A percentile compares a stretch with the other conserved stretches of the same genome.
These are phyloP conservation scores for Camellia oleifera DNA, from an alignment of 179 eudicot species.

Conservation along the genomic window DNA sequence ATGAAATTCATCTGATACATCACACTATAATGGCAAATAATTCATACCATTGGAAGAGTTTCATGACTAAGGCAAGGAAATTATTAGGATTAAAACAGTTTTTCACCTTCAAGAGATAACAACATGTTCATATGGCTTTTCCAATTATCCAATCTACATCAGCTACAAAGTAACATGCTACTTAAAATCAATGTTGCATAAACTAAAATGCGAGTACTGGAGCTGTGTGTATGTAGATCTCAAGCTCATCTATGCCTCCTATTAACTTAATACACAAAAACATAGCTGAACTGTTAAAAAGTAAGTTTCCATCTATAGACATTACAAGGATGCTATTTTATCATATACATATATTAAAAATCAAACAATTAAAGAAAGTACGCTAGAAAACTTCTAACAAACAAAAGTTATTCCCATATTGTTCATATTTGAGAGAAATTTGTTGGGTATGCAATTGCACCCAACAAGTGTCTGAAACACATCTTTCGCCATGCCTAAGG, in stretches of 20 bases:
- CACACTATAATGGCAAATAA: background rate
- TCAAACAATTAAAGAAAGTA: background rate
- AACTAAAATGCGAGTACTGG: background rate
- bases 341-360: background rate
- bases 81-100: background rate
- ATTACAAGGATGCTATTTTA: background rate
- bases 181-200: background rate
- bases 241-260: background rate
- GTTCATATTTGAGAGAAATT: background rate
- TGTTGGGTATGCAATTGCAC: background rate
- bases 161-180: background rate
- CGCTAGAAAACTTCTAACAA: background rate
- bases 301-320: background rate
- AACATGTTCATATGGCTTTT: background rate
- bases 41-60: background rate
- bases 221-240: background rate
- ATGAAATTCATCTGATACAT: background rate
- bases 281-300: background rate
- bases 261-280: background rate
- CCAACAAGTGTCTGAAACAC: background rate
- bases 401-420: background rate
- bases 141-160: background rate
- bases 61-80: slow-evolving; percentile 1
- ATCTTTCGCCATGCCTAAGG: background rate
- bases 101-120: background rate